A percentile compares a stretch with the other conserved stretches of the same genome.
These are phyloP conservation scores for Trichosporon faecale DNA, from an alignment of 1,284 basidiomycete genomes.

Conservation along the genomic window DNA sequence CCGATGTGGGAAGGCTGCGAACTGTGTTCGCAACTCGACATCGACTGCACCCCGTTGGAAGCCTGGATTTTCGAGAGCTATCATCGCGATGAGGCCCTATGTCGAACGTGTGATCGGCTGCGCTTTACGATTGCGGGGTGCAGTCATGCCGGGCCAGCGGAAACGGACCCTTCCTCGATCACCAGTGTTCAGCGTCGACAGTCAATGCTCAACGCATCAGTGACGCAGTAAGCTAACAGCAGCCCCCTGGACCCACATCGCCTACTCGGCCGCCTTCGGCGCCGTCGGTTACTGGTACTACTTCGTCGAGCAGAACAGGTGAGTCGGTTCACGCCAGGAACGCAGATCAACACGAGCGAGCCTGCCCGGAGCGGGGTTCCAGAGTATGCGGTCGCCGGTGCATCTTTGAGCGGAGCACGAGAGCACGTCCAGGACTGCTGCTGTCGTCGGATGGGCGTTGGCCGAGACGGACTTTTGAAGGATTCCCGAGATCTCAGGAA, in stretches of 20 bases:
- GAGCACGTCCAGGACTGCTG: too few species aligned
- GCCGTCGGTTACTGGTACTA: constrained; percentile 44
- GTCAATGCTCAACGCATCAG: too few species aligned
- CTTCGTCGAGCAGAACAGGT: constrained; percentile 47
- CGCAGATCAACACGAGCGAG: neutral
- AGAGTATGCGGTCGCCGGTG: too few species aligned
- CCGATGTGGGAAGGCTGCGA: neutral
- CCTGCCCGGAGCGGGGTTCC: too few species aligned
- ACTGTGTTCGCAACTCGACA: neutral
- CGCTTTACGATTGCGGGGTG: too few species aligned
- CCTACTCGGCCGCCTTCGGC: constrained; percentile 41
- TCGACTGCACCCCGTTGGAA: neutral
- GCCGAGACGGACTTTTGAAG: too few species aligned
- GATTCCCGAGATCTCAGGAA: too few species aligned
- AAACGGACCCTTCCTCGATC: neutral
- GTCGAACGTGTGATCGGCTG: neutral
- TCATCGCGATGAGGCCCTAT: neutral
- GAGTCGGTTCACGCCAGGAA: constrained; percentile 23
- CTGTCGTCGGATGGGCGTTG: too few species aligned
- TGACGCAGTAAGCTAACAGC: neutral
- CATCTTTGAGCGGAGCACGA: too few species aligned
- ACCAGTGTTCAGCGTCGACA: neutral
- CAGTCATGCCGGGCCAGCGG: neutral
- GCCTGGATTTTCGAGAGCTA: too few species aligned
- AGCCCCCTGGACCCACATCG: constrained; percentile 44